A percentile compares a stretch with the other conserved stretches of the same genome.
Evolutionary conservation across 2,329 filamentous ascomycete species (phyloP).

Genomic region (Diaporthe velutina): DNA sequence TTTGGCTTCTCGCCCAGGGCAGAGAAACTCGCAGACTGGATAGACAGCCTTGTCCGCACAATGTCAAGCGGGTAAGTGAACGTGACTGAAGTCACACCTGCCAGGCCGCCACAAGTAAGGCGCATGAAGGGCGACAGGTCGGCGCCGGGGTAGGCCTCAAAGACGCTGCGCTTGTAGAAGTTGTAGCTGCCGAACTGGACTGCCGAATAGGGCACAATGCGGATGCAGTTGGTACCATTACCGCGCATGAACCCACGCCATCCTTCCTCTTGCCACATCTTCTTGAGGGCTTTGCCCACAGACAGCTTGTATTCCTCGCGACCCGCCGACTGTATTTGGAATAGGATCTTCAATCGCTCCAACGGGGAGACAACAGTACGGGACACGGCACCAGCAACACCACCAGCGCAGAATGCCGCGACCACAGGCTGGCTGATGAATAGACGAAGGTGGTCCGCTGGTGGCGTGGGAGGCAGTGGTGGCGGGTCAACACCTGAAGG

Average conservation of each 20-base stretch:
- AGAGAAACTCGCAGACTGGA: conserved; percentile 96
- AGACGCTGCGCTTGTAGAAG: conserved; percentile 90
- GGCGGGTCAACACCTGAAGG: conserved; percentile 35
- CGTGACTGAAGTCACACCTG: conserved; percentile 94
- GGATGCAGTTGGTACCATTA: conserved; percentile 98
- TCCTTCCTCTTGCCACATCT: conserved; percentile 98
- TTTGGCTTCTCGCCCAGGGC: conserved; percentile 74
- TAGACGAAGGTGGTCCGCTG: conserved; percentile 55
- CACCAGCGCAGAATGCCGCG: conserved; percentile 93
- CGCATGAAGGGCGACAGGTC: conserved; percentile 81
- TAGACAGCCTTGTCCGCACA: conserved; percentile 93
- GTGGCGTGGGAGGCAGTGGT: conserved; percentile 45
- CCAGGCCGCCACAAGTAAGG: conserved; percentile 89
- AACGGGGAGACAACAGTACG: conserved; percentile 96
- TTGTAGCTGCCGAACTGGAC: conserved; percentile 99
- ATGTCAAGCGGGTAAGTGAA: conserved; percentile 98
- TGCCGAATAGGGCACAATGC: conserved; percentile 97
- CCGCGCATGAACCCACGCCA: conserved; percentile 98
- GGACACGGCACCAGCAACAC: conserved; percentile 95
- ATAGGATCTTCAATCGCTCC: conserved; percentile 96
- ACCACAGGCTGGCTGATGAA: conserved; percentile 84
- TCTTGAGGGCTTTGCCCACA: conserved; percentile 86
- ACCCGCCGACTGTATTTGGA: conserved; percentile 92
- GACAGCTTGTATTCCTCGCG: conserved; percentile 94
- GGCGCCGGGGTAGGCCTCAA: conserved; percentile 80